Conservation (phyloP, 2,329 filamentous ascomycete species). For the Periconia digitata region DNA sequence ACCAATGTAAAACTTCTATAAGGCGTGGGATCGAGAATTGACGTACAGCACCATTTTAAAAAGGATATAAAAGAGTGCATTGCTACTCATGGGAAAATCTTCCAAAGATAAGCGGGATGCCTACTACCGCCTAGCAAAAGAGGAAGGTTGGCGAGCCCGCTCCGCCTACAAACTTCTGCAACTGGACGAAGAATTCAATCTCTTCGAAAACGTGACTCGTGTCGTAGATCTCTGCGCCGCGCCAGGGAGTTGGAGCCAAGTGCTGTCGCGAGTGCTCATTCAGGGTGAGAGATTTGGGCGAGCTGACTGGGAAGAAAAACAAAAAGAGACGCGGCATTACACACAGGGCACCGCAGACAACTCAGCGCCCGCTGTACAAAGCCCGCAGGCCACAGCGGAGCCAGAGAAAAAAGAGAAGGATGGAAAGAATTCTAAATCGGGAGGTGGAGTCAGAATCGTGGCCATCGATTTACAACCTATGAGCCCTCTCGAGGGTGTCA, state of each 20-base stretch:
- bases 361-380: not conserved
- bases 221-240: constrained; percentile 96
- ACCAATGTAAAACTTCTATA: too few species aligned
- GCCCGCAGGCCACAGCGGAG: constrained; percentile 4
- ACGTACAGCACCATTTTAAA: too few species aligned
- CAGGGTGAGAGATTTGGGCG: constrained; percentile 90
- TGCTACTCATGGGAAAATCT: constrained; percentile 78
- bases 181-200: constrained; percentile 92
- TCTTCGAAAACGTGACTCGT: constrained; percentile 85
- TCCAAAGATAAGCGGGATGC: constrained; percentile 98
- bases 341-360: constrained; percentile 46
- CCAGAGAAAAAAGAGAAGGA: constrained; percentile 14
- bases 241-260: constrained; percentile 96
- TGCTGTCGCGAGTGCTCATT: constrained; percentile 89
- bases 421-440: constrained; percentile 44
- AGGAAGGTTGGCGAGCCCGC: constrained; percentile 96
- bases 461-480: constrained; percentile 96
- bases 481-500: constrained; percentile 88
- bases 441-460: constrained; percentile 85
- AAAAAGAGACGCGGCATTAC: constrained; percentile 65
- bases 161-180: constrained; percentile 97
- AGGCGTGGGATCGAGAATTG: too few species aligned
- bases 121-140: constrained; percentile 96
- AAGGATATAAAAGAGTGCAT: not conserved
- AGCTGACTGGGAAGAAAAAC: constrained; percentile 82